phyloP scores from a whole-genome alignment of 2,329 filamentous ascomycete species.

The Phaeophleospora eucalypticola region DNA sequence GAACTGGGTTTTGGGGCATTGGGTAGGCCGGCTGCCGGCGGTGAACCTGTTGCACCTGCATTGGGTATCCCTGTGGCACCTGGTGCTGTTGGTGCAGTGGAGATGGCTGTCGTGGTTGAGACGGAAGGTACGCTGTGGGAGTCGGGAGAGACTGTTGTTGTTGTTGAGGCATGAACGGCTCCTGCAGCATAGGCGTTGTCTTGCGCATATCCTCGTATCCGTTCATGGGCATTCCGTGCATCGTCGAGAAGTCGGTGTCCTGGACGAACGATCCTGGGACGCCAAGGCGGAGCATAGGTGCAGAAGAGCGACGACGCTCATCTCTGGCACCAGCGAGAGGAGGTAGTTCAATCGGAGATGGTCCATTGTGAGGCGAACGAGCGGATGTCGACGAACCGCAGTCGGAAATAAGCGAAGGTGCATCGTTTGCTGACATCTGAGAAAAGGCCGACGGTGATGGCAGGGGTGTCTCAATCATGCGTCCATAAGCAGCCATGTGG shows the following conservation, averaged over 20 bases:
- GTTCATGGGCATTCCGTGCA: conserved; percentile 30
- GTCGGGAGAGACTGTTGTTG: conserved; percentile 23
- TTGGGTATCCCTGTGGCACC: conserved; percentile 26
- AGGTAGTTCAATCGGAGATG: conserved; percentile 45
- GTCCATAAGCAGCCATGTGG: conserved; percentile 27
- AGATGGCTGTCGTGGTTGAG: conserved; percentile 24
- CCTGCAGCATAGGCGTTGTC: conserved; percentile 32
- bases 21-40: conserved; percentile 20
- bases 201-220: conserved; percentile 27
- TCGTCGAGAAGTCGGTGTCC: conserved; percentile 29
- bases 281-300: conserved; percentile 36
- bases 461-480: conserved; percentile 52
- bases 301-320: conserved; percentile 29
- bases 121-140: conserved; percentile 23
- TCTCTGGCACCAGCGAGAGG: conserved; percentile 30
- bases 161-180: conserved; percentile 32
- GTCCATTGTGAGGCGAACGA: conserved; percentile 43
- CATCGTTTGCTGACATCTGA: conserved; percentile 59
- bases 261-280: conserved; percentile 29
- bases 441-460: conserved; percentile 61
- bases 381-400: conserved; percentile 41
- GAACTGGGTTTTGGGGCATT: conserved; percentile 13
- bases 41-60: conserved; percentile 24
- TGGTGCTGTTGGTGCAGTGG: conserved; percentile 18
- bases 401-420: conserved; percentile 70